Conservation (phyloP, 305 asterid species). For the Fraxinus platypoda region DNA sequence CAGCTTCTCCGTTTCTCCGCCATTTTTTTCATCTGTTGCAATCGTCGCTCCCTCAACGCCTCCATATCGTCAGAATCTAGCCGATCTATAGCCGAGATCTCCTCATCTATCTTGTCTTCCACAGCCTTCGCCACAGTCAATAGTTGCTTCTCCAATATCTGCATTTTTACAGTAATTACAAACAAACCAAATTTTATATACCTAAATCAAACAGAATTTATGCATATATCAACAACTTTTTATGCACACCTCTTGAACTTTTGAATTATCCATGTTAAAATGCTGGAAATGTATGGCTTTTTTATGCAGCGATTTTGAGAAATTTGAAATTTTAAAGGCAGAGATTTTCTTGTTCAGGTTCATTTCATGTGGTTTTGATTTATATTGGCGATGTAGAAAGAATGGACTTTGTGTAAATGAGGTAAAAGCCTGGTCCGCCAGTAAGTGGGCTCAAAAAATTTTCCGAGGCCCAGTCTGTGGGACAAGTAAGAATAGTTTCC, state of each 20-base stretch:
- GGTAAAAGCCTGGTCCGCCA: background rate
- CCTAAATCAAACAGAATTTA: background rate
- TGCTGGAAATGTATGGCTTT: background rate
- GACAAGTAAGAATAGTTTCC: background rate
- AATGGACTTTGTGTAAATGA: background rate
- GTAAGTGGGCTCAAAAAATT: background rate
- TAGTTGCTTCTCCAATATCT: conserved; percentile 88
- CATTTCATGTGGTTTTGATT: background rate
- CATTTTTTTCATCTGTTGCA: conserved; percentile 99
- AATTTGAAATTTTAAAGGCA: conserved; percentile 20
- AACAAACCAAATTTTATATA: background rate
- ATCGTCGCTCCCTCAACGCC: conserved; percentile 76
- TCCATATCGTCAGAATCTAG: conserved; percentile 85
- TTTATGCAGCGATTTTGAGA: background rate
- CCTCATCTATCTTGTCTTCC: conserved; percentile 97
- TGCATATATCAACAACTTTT: background rate
- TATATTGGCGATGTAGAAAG: background rate
- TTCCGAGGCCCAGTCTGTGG: background rate
- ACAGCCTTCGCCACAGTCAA: conserved; percentile 90
- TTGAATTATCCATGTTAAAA: conserved; percentile 53
- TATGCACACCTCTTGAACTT: conserved; percentile 46
- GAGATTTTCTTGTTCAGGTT: background rate
- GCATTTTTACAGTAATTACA: conserved; percentile 5
- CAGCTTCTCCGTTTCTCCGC: conserved; percentile 77
- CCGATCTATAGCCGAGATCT: conserved; percentile 77